phyloP scores from a whole-genome alignment of 2,329 filamentous ascomycete genomes.

The Paraconiothyrium sp. region DNA sequence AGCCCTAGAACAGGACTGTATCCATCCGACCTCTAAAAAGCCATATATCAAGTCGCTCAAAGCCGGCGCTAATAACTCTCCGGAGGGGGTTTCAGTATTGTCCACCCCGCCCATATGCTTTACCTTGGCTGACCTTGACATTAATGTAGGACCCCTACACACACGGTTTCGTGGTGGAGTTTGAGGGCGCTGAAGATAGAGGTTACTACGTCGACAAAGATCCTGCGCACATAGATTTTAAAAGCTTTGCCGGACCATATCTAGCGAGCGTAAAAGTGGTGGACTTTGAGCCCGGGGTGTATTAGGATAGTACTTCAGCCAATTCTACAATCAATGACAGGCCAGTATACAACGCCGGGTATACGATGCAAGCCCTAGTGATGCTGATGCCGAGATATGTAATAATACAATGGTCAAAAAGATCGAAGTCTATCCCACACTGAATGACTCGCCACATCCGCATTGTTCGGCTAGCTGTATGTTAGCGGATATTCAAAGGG shows the following conservation, averaged over 20 bases:
- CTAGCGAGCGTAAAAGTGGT: slow-evolving; percentile 66
- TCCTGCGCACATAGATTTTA: slow-evolving; percentile 69
- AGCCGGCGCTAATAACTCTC: slow-evolving; percentile 70
- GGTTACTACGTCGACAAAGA: slow-evolving; percentile 75
- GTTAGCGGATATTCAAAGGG: slow-evolving; percentile 31
- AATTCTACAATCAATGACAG: slow-evolving; percentile 14
- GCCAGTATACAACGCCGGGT: slow-evolving; percentile 32
- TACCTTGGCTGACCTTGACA: slow-evolving; percentile 2
- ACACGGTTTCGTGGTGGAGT: slow-evolving; percentile 75
- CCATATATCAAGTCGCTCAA: slow-evolving; percentile 68
- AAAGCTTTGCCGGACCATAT: slow-evolving; percentile 59
- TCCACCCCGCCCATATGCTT: neutral
- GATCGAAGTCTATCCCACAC: slow-evolving; percentile 51
- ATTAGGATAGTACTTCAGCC: slow-evolving; percentile 43
- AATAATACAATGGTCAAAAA: slow-evolving; percentile 12
- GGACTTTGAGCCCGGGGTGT: slow-evolving; percentile 66
- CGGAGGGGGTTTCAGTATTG: slow-evolving; percentile 68
- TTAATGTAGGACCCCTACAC: slow-evolving; percentile 65
- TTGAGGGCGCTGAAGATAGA: slow-evolving; percentile 69
- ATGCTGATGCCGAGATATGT: slow-evolving; percentile 40
- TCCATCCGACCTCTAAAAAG: slow-evolving; percentile 66
- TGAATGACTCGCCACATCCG: slow-evolving; percentile 96
- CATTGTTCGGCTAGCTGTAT: slow-evolving; percentile 83
- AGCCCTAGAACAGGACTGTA: slow-evolving; percentile 65
- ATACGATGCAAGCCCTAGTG: slow-evolving; percentile 33